Evolutionary conservation across 2,329 filamentous ascomycete genomes (phyloP).

Genomic region (Raffaelea arxii): DNA sequence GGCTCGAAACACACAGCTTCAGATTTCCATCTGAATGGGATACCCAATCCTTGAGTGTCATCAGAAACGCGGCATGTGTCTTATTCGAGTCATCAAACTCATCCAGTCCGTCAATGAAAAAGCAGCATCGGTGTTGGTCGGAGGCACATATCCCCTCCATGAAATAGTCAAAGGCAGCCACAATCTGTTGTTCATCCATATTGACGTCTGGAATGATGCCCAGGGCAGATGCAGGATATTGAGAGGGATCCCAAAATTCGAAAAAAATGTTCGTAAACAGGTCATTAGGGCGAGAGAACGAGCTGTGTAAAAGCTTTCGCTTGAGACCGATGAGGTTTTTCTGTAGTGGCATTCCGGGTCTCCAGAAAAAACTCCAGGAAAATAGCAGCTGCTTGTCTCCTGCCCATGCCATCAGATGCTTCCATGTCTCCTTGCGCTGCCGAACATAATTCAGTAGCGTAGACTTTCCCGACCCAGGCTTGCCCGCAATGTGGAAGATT

Average conservation of each 20-base stretch:
- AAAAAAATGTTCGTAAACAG: not conserved
- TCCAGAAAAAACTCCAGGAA: slow-evolving; percentile 1
- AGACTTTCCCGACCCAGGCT: slow-evolving; percentile 2
- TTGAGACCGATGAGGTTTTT: not conserved
- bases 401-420: not conserved
- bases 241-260: not conserved
- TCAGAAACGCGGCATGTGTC: not conserved
- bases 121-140: not conserved
- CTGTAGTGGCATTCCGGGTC: not conserved
- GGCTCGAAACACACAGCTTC: slow-evolving; percentile 2
- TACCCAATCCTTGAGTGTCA: not conserved
- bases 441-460: not conserved
- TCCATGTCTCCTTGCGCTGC: not conserved
- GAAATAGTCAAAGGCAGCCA: not conserved
- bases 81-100: slow-evolving; percentile 1
- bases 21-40: not conserved
- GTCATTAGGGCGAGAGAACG: not conserved
- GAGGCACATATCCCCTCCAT: not conserved
- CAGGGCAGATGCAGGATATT: not conserved
- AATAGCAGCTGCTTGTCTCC: not conserved
- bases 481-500: slow-evolving; percentile 1
- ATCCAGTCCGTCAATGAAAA: slow-evolving; percentile 2
- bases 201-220: not conserved
- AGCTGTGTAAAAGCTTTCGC: not conserved
- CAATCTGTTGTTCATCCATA: not conserved